phyloP scores from a whole-genome alignment of 2,329 filamentous ascomycete species.

The Pleurostoma richardsiae region DNA sequence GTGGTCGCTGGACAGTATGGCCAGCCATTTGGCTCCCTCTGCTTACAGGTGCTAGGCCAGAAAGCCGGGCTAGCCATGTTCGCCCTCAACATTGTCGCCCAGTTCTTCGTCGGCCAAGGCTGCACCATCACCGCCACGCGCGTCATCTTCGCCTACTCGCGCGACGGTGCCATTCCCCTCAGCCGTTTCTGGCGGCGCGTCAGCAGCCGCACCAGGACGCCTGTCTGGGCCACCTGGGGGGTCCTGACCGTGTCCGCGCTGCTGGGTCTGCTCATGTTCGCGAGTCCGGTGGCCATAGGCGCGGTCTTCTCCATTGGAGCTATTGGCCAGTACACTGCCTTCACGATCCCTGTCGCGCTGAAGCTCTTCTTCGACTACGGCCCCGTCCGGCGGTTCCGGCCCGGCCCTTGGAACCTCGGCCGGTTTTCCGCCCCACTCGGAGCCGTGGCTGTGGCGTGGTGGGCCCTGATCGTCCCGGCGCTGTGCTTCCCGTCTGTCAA shows the following conservation, averaged over 20 bases:
- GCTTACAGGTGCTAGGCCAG: constrained; percentile 59
- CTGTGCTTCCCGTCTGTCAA: constrained; percentile 58
- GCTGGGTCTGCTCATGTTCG: constrained; percentile 60
- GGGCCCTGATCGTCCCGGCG: constrained; percentile 62
- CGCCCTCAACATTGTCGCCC: constrained; percentile 61
- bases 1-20: constrained; percentile 58
- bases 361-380: constrained; percentile 44
- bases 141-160: constrained; percentile 68
- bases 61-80: constrained; percentile 59
- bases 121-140: constrained; percentile 63
- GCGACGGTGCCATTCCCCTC: constrained; percentile 64
- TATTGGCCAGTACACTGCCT: constrained; percentile 61
- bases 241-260: constrained; percentile 56
- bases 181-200: constrained; percentile 55
- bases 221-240: constrained; percentile 67
- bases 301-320: constrained; percentile 68
- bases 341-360: constrained; percentile 54
- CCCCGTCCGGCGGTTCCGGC: constrained; percentile 57
- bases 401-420: constrained; percentile 66
- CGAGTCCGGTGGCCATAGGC: constrained; percentile 55
- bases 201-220: constrained; percentile 56
- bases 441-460: constrained; percentile 50
- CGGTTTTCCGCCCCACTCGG: constrained; percentile 53
- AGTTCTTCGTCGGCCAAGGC: constrained; percentile 68
- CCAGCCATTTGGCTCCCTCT: constrained; percentile 66